Conservation (phyloP, 2,329 filamentous ascomycete species). For the Botrytis elliptica region DNA sequence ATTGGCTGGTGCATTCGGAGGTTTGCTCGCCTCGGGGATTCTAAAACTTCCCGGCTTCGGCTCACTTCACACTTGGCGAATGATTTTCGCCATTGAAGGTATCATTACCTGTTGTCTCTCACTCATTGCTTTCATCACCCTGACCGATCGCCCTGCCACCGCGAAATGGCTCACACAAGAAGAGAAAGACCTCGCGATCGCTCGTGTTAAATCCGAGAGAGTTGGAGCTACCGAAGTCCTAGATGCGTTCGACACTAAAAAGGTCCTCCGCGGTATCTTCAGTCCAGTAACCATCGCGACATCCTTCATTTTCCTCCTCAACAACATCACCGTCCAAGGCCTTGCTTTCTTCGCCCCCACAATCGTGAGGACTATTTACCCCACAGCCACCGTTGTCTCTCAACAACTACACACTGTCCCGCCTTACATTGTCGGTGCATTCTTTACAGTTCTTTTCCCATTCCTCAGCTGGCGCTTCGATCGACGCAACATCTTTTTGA, state of each 20-base stretch:
- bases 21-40: slow-evolving; percentile 63
- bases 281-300: slow-evolving; percentile 60
- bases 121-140: slow-evolving; percentile 60
- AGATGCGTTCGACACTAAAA: slow-evolving; percentile 59
- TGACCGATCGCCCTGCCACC: slow-evolving; percentile 68
- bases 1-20: slow-evolving; percentile 69
- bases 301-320: slow-evolving; percentile 45
- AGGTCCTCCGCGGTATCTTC: slow-evolving; percentile 61
- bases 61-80: slow-evolving; percentile 58
- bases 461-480: slow-evolving; percentile 62
- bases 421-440: slow-evolving; percentile 66
- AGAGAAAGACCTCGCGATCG: slow-evolving; percentile 65
- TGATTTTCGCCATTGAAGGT: slow-evolving; percentile 73
- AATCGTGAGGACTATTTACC: slow-evolving; percentile 68
- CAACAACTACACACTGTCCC: slow-evolving; percentile 71
- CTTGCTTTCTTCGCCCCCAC: slow-evolving; percentile 70
- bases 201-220: slow-evolving; percentile 67
- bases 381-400: slow-evolving; percentile 52
- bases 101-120: slow-evolving; percentile 58
- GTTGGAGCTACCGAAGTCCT: slow-evolving; percentile 61
- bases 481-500: slow-evolving; percentile 59
- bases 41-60: slow-evolving; percentile 56
- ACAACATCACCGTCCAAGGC: slow-evolving; percentile 66
- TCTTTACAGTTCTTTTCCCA: slow-evolving; percentile 63
- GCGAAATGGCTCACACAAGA: slow-evolving; percentile 64